Percentiles rank a stretch among this genome's conserved stretches.
Evolutionary conservation across 768 basidiomycete genomes (phyloP).

Genomic region (Udeniomyces megalosporus): DNA sequence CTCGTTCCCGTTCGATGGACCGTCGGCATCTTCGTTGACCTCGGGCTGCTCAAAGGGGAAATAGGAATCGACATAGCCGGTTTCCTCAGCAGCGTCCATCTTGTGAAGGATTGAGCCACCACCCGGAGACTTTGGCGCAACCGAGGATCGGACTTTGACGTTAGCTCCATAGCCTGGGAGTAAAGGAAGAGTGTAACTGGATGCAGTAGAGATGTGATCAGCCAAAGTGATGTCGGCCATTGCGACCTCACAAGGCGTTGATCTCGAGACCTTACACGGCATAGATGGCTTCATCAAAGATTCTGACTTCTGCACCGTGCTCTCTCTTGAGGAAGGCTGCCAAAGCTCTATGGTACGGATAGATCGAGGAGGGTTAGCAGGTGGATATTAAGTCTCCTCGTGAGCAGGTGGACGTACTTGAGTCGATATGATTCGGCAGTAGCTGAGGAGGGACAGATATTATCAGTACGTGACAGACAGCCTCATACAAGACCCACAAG

Average conservation of each 20-base stretch:
- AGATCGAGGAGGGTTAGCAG: background rate
- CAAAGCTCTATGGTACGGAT: constrained; percentile 32
- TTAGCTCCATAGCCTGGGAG: constrained; percentile 78
- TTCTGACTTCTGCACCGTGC: constrained; percentile 63
- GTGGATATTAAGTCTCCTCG: background rate
- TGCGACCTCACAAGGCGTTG: no score
- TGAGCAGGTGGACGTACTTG: constrained; percentile 37
- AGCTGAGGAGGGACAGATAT: constrained; percentile 22
- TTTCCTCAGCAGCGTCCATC: constrained; percentile 74
- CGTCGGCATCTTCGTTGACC: constrained; percentile 1
- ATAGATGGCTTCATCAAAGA: constrained; percentile 88
- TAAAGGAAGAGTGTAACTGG: constrained; percentile 83
- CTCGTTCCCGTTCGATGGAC: background rate
- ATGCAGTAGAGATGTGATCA: no score
- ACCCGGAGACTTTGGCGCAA: constrained; percentile 36
- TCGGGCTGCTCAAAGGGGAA: constrained; percentile 34
- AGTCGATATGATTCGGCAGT: constrained; percentile 70
- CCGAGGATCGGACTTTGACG: constrained; percentile 71
- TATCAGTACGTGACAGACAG: background rate
- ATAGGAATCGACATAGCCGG: constrained; percentile 75
- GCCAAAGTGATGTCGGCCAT: no score
- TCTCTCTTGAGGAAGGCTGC: constrained; percentile 79
- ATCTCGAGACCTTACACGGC: constrained; percentile 36
- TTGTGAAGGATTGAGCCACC: constrained; percentile 47
- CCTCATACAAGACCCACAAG: background rate